Conservation (phyloP, 2,329 filamentous ascomycete species). For the Diaporthe batatas region DNA sequence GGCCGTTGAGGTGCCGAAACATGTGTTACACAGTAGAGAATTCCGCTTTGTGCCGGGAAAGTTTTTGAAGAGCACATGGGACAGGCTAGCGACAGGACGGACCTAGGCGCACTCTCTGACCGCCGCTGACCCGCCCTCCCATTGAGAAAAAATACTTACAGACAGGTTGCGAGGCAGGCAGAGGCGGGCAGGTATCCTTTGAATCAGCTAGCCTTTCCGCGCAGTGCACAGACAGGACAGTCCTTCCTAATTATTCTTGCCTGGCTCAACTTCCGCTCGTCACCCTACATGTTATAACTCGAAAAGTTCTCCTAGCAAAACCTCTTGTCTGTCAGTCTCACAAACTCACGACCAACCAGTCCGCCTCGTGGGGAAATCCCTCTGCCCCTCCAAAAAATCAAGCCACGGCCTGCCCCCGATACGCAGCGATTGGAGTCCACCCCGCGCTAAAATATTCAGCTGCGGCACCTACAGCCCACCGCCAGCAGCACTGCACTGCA, state of each 20-base stretch:
- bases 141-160: not conserved
- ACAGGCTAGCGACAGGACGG: constrained; percentile 1
- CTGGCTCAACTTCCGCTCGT: not conserved
- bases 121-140: not conserved
- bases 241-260: not conserved
- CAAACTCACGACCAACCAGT: constrained; percentile 30
- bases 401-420: constrained; percentile 8
- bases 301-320: not conserved
- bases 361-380: constrained; percentile 27
- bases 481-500: not conserved
- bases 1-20: constrained; percentile 20
- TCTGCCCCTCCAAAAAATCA: constrained; percentile 31
- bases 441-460: constrained; percentile 41
- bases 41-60: constrained; percentile 17
- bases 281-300: not conserved
- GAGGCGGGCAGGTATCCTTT: not conserved
- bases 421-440: constrained; percentile 30
- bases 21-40: constrained; percentile 32
- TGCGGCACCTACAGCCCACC: not conserved
- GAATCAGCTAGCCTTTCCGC: not conserved
- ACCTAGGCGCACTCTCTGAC: constrained; percentile 19
- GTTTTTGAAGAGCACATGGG: not conserved
- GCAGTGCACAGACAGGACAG: constrained; percentile 8
- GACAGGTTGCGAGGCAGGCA: not conserved
- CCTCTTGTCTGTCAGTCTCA: not conserved